Conservation (phyloP, 2,329 filamentous ascomycete genomes). For the Apiospora phragmitis region DNA sequence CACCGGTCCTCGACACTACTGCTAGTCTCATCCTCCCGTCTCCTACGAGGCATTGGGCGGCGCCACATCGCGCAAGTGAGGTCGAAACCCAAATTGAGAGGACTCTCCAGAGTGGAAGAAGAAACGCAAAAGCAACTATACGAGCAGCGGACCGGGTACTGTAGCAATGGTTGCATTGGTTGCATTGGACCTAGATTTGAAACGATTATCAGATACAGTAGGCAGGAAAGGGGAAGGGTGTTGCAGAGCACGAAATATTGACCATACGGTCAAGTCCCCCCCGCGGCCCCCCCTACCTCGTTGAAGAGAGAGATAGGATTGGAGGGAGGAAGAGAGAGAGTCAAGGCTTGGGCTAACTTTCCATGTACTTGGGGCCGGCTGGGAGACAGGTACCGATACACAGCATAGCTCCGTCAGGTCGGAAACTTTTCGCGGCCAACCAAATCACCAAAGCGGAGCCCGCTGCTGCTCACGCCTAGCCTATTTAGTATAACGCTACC, state of each 20-base stretch:
- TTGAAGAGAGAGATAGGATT: not conserved
- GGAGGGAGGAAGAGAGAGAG: not conserved
- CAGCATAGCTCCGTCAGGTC: not conserved
- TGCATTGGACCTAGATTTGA: not conserved
- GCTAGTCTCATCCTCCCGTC: constrained; percentile 2
- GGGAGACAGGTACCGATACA: not conserved
- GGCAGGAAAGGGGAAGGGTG: not conserved
- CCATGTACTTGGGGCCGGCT: not conserved
- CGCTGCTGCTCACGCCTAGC: not conserved
- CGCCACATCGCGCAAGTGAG: constrained; percentile 1
- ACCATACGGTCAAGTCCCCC: not conserved
- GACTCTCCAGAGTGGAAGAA: not conserved
- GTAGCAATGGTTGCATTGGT: not conserved
- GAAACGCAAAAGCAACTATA: constrained; percentile 1
- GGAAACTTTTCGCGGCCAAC: constrained; percentile 8
- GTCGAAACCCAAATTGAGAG: constrained; percentile 2
- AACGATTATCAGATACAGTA: constrained; percentile 9
- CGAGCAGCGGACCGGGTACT: not conserved
- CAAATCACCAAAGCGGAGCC: not conserved
- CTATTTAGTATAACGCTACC: not conserved
- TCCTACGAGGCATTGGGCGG: constrained; percentile 2
- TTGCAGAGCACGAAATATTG: not conserved
- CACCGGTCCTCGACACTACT: constrained; percentile 5
- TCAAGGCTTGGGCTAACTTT: not conserved
- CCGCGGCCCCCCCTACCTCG: not conserved